phyloP scores from a whole-genome alignment of 331 rosid genomes.

The Quercus tomentella region DNA sequence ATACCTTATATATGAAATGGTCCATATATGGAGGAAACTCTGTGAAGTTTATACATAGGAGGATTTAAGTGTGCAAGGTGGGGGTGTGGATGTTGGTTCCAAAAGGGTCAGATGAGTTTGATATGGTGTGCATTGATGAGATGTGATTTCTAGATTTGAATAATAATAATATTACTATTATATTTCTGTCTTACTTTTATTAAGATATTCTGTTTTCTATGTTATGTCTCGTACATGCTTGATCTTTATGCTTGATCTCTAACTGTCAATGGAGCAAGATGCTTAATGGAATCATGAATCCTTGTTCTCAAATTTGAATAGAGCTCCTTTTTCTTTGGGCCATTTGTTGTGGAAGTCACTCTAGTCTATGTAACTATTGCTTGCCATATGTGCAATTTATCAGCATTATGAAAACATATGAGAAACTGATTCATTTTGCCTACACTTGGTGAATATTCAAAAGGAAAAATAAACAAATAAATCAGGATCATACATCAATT shows the following conservation, averaged over 20 bases:
- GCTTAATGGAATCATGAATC: too few relatives aligned
- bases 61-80: background rate
- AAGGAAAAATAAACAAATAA: too few relatives aligned
- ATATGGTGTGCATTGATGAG: constrained; percentile 33
- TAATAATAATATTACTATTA: background rate
- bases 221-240: background rate
- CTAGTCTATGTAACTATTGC: too few relatives aligned
- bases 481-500: background rate
- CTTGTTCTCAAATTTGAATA: too few relatives aligned
- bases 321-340: background rate
- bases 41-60: constrained; percentile 5
- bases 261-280: background rate
- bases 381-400: too few relatives aligned
- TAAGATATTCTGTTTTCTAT: background rate
- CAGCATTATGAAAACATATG: too few relatives aligned
- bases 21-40: background rate
- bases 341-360: background rate
- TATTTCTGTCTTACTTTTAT: background rate
- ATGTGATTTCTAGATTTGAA: constrained; percentile 42
- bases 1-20: constrained; percentile 6
- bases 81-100: constrained; percentile 23
- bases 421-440: too few relatives aligned
- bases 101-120: constrained; percentile 26
- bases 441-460: too few relatives aligned
- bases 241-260: background rate